Evolutionary conservation across 2,329 filamentous ascomycete species (phyloP).

Genomic region (Alternaria incomplexa): DNA sequence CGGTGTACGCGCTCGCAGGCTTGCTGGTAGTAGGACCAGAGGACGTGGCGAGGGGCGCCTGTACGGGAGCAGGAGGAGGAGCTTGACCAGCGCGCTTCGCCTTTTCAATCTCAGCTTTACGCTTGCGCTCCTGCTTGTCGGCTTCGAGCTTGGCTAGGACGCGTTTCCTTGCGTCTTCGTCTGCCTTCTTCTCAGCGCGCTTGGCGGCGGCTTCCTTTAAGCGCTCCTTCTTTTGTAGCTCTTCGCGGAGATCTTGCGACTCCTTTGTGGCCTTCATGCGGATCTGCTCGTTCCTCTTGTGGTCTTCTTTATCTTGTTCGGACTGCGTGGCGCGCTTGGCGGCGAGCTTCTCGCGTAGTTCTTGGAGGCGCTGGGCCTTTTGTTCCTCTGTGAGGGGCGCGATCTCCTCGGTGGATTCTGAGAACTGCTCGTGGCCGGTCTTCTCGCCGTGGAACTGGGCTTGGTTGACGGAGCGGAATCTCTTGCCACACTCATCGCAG

Average conservation of each 20-base stretch:
- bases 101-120: slow-evolving; percentile 85
- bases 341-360: slow-evolving; percentile 73
- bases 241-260: slow-evolving; percentile 86
- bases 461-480: slow-evolving; percentile 79
- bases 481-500: slow-evolving; percentile 95
- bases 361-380: slow-evolving; percentile 78
- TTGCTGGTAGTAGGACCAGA: slow-evolving; percentile 62
- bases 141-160: slow-evolving; percentile 94
- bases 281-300: slow-evolving; percentile 84
- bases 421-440: slow-evolving; percentile 88
- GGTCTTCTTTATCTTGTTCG: slow-evolving; percentile 77
- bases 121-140: slow-evolving; percentile 86
- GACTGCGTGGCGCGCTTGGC: slow-evolving; percentile 74
- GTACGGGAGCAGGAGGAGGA: slow-evolving; percentile 57
- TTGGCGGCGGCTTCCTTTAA: slow-evolving; percentile 90
- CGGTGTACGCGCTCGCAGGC: slow-evolving; percentile 74
- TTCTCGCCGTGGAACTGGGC: slow-evolving; percentile 92
- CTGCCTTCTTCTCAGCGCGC: slow-evolving; percentile 84
- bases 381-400: slow-evolving; percentile 90
- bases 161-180: slow-evolving; percentile 82
- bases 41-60: slow-evolving; percentile 54
- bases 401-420: slow-evolving; percentile 91
- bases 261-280: slow-evolving; percentile 90
- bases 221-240: slow-evolving; percentile 84
- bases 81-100: slow-evolving; percentile 80